These are phyloP conservation scores for Phytopythium vexans DNA, from an alignment of 352 stramenopile species.

Conservation along the genomic window DNA sequence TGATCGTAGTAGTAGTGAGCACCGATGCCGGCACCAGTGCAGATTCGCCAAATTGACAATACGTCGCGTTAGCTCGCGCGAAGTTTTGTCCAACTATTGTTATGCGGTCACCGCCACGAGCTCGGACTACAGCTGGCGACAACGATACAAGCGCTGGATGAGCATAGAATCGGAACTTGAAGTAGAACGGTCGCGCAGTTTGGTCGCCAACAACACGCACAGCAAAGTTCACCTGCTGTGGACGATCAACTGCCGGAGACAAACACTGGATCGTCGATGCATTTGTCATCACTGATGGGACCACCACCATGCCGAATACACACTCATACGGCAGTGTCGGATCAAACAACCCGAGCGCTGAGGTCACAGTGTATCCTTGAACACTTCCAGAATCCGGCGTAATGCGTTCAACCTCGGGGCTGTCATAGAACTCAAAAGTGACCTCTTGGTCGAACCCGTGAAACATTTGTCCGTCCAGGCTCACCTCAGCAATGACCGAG, in stretches of 20 bases:
- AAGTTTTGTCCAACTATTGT: conserved; percentile 35
- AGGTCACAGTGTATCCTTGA: conserved; percentile 19
- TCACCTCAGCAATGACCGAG: conserved; percentile 19
- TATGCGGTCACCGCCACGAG: conserved; percentile 23
- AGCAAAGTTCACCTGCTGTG: conserved; percentile 6
- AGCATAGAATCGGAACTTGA: conserved; percentile 19
- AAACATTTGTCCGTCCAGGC: conserved; percentile 23
- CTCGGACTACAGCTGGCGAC: conserved; percentile 13
- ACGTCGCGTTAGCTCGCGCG: conserved; percentile 8
- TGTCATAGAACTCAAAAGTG: conserved; percentile 20
- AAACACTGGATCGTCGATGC: conserved; percentile 16
- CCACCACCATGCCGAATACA: conserved; percentile 9
- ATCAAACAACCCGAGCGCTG: conserved; percentile 16
- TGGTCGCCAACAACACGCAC: not conserved
- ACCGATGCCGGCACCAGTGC: conserved; percentile 6
- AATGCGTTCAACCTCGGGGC: conserved; percentile 11
- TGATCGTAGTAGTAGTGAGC: conserved; percentile 24
- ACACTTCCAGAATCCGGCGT: conserved; percentile 19
- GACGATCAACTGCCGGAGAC: conserved; percentile 1
- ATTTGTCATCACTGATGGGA: conserved; percentile 14
- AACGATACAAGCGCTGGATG: conserved; percentile 20
- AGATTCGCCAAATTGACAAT: conserved; percentile 37
- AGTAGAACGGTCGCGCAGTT: not conserved
- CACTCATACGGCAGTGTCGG: conserved; percentile 25
- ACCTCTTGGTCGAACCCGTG: conserved; percentile 3